Evolutionary conservation across 2,329 filamentous ascomycete genomes (phyloP), one percentile per base, ranked within the genome.

Genomic region (Fusarium equiseti): DNA sequence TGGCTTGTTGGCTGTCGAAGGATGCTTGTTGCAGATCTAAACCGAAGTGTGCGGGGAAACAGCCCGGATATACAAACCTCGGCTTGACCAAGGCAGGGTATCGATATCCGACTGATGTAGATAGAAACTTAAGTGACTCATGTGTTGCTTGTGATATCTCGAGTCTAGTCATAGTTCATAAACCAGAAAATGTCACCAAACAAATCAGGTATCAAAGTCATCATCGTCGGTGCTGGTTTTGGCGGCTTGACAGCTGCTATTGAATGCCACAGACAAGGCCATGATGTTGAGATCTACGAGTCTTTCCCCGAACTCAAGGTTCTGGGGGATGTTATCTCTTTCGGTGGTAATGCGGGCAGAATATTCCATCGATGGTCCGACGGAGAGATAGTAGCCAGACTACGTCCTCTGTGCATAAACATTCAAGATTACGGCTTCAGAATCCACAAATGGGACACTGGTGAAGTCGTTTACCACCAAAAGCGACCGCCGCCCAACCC

Each of bases 391-490:
- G 81, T 89, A 12, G 50, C 75, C 13, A 72, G 48, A 16, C 42
- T 75, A 0, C 62, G 59, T 2, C 73, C 73, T 1, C 26, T 75
- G 12, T 75, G 73, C 6, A 75, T 75, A 8, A 29, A 75, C 24
- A 59, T 70, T 4, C 66, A 79, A 9, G 73, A 78, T 0, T 86
- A 89, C 63, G 88, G 88, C 44, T 90, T 73, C 35, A 57, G 43
- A 24, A 61, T 72, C 4, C 66, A 61, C n/a, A 73, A 72, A 27
- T 73, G 48, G 51, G 71, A 59, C 11, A 73, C 61, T 7, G 71
- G 71, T 9, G 88, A 90, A 75, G 83, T 89, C 13, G 83, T 90
- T 24, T 84, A 86, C 59, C 88, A 88, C 61, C 88, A 90, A 61
- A 83, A 86, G 12, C 53, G 69, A 13, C 46, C 62, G 0, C 72